These are phyloP conservation scores for Claviceps sorghi DNA, from an alignment of 2,329 filamentous ascomycete species.

Conservation along the genomic window DNA sequence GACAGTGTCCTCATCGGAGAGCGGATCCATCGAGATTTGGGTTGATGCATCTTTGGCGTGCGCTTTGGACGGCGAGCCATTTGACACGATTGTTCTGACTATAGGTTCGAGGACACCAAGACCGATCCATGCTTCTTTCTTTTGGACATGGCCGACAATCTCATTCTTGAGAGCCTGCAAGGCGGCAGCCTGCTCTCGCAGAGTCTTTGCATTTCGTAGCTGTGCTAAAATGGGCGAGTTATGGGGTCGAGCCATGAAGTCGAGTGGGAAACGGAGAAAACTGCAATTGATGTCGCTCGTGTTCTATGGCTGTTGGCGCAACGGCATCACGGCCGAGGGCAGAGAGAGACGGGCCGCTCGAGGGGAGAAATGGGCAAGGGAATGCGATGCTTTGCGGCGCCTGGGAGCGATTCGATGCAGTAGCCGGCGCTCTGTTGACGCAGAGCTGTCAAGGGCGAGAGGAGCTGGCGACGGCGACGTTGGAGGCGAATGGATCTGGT, in stretches of 20 bases:
- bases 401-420: too few species aligned
- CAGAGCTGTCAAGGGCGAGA: too few species aligned
- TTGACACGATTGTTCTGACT: constrained; percentile 29
- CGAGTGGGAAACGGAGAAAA: background rate
- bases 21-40: constrained; percentile 19
- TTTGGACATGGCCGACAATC: constrained; percentile 71
- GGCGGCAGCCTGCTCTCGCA: constrained; percentile 39
- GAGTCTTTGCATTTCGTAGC: constrained; percentile 38
- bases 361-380: background rate
- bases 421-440: too few species aligned
- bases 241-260: constrained; percentile 38
- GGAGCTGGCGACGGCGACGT: too few species aligned
- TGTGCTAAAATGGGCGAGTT: constrained; percentile 40
- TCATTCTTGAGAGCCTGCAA: constrained; percentile 75
- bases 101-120: constrained; percentile 51
- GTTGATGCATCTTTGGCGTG: constrained; percentile 26
- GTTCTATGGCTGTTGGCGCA: constrained; percentile 4
- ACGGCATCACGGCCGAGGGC: constrained; percentile 5
- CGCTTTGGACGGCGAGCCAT: constrained; percentile 17
- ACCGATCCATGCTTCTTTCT: constrained; percentile 66
- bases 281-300: constrained; percentile 3
- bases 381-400: background rate
- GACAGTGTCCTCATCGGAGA: constrained; percentile 50
- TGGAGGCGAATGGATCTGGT: too few species aligned
- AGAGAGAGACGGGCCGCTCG: background rate